phyloP scores from a whole-genome alignment of 2,329 filamentous ascomycete genomes.

The Tolypocladium pustulatum region DNA sequence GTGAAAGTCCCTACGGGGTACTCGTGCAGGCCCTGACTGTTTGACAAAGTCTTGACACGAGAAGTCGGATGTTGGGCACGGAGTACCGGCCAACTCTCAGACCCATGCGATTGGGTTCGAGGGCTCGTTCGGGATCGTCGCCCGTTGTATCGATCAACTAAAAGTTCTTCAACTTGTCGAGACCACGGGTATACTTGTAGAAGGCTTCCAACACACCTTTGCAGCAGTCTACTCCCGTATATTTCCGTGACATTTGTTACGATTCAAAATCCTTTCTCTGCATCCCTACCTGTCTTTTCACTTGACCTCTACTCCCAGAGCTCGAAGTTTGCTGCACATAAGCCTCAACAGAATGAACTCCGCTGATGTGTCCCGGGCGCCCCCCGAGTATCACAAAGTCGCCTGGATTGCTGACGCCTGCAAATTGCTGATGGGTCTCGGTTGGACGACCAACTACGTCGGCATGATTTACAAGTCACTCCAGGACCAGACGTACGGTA shows the following conservation, averaged over 20 bases:
- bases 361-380: not conserved
- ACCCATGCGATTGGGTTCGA: not conserved
- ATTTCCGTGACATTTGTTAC: not conserved
- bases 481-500: not conserved
- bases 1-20: not conserved
- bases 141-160: not conserved
- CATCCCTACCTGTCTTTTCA: not conserved
- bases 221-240: not conserved
- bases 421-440: not conserved
- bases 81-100: too few relatives aligned
- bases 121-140: too few relatives aligned
- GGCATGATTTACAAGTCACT: constrained; percentile 1
- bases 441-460: constrained; percentile 1
- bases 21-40: too few relatives aligned
- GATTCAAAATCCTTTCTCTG: not conserved
- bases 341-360: not conserved
- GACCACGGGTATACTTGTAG: not conserved
- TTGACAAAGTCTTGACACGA: too few relatives aligned
- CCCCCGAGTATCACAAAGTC: not conserved
- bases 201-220: not conserved
- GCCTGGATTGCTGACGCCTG: constrained; percentile 1
- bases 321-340: not conserved
- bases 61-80: too few relatives aligned
- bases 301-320: not conserved
- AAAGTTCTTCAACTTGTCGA: not conserved